Conservation (phyloP, 2,329 filamentous ascomycete genomes). For the Cladosporium sp. region DNA sequence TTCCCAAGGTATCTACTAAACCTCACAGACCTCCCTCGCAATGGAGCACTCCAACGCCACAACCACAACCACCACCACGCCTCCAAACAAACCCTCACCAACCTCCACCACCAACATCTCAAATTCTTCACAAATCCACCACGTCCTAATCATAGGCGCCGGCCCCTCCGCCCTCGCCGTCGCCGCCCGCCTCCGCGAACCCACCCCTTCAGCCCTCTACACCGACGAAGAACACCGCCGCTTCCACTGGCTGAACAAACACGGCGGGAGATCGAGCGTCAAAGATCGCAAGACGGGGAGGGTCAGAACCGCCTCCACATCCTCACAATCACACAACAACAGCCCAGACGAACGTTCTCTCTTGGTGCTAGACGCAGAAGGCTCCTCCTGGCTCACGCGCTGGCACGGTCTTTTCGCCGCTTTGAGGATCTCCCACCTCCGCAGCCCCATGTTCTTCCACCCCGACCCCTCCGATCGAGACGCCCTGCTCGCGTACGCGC, state of each 20-base stretch:
- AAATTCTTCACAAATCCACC: constrained; percentile 38
- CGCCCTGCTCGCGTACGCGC: constrained; percentile 65
- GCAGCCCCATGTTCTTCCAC: constrained; percentile 82
- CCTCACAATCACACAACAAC: constrained; percentile 24
- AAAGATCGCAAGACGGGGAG: constrained; percentile 48
- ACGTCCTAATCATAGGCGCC: constrained; percentile 69
- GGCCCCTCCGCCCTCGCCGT: constrained; percentile 72
- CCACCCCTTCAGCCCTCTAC: constrained; percentile 72
- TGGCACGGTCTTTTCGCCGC: constrained; percentile 68
- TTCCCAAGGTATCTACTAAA: not conserved
- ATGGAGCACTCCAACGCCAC: too few species aligned
- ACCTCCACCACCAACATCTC: not conserved
- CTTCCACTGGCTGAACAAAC: constrained; percentile 72
- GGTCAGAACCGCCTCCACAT: constrained; percentile 29
- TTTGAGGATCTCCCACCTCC: constrained; percentile 66
- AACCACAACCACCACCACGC: not conserved
- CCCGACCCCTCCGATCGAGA: constrained; percentile 72
- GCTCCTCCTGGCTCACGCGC: constrained; percentile 61
- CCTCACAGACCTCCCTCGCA: too few species aligned
- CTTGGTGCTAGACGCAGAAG: constrained; percentile 64
- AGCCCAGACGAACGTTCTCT: constrained; percentile 32
- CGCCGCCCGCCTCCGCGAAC: constrained; percentile 67
- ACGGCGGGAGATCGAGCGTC: constrained; percentile 57
- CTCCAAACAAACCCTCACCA: not conserved
- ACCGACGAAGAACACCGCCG: constrained; percentile 78